These are phyloP conservation scores for Colletotrichum paranaense DNA, from an alignment of 2,329 filamentous ascomycete species.

Conservation along the genomic window DNA sequence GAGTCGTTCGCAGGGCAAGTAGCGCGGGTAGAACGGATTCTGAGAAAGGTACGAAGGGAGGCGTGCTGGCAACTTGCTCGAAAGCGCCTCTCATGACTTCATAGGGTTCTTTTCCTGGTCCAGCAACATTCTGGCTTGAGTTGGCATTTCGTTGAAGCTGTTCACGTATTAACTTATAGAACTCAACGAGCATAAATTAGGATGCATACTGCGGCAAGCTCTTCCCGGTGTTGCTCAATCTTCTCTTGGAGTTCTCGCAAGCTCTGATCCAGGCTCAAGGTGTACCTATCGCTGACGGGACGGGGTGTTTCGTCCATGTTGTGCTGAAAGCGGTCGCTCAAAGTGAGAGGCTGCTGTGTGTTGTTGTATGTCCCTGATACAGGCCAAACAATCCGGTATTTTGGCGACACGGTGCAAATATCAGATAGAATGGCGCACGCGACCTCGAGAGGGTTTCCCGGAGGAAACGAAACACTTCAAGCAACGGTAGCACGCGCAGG, in stretches of 20 bases:
- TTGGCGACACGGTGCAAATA: constrained; percentile 16
- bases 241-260: constrained; percentile 72
- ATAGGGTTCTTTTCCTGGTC: constrained; percentile 42
- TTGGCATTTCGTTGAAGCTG: constrained; percentile 38
- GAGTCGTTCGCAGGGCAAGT: constrained; percentile 75
- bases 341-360: neutral
- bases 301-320: constrained; percentile 15
- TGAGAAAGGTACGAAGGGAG: constrained; percentile 74
- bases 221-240: constrained; percentile 64
- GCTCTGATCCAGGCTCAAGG: constrained; percentile 72
- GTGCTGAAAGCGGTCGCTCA: neutral
- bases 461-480: constrained; percentile 35
- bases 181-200: neutral
- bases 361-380: constrained; percentile 7
- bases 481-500: constrained; percentile 25
- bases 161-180: neutral
- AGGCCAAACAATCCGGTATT: constrained; percentile 26
- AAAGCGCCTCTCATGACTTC: constrained; percentile 73
- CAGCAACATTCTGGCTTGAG: constrained; percentile 11
- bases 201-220: constrained; percentile 47
- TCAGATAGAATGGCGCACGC: constrained; percentile 11
- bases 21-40: constrained; percentile 78
- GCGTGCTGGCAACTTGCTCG: constrained; percentile 67
- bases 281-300: constrained; percentile 51
- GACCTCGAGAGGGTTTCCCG: constrained; percentile 14